phyloP scores from a whole-genome alignment of 352 stramenopile species.

The Globisporangium middletonii region DNA sequence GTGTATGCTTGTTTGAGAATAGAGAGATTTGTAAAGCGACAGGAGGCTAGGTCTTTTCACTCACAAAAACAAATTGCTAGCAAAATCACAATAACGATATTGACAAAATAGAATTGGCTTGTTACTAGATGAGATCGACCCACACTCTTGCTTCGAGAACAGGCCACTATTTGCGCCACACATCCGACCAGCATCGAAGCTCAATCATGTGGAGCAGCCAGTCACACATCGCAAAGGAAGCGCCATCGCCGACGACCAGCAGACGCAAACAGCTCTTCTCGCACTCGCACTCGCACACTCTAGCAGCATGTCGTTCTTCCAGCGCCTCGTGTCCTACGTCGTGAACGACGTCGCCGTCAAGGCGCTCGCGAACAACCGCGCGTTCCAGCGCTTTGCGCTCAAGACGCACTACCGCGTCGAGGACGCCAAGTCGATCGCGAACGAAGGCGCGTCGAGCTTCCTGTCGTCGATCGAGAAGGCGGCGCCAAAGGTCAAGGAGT shows the following conservation, averaged over 20 bases:
- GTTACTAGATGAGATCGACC: not conserved
- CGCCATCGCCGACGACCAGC: not conserved
- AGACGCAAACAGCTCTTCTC: not conserved
- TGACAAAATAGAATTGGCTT: not conserved
- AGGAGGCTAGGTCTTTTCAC: not conserved
- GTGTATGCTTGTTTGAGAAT: not conserved
- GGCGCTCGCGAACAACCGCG: conserved; percentile 68
- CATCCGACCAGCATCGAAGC: not conserved
- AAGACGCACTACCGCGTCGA: conserved; percentile 83
- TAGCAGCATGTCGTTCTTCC: conserved; percentile 68
- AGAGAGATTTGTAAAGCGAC: too few species aligned
- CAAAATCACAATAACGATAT: not conserved
- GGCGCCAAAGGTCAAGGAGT: conserved; percentile 72
- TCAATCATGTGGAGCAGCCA: not conserved
- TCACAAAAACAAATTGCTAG: not conserved
- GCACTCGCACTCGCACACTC: not conserved
- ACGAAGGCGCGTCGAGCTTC: conserved; percentile 35
- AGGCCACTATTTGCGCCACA: too few species aligned
- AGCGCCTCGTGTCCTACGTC: conserved; percentile 74
- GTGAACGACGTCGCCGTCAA: conserved; percentile 85
- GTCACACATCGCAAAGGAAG: not conserved
- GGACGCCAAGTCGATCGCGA: conserved; percentile 71
- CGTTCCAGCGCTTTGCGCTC: conserved; percentile 81
- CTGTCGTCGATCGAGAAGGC: conserved; percentile 49
- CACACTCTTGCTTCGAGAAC: not conserved